Evolutionary conservation across 208 protist species (phyloP).

Genomic region (Leishmania braziliensis): DNA sequence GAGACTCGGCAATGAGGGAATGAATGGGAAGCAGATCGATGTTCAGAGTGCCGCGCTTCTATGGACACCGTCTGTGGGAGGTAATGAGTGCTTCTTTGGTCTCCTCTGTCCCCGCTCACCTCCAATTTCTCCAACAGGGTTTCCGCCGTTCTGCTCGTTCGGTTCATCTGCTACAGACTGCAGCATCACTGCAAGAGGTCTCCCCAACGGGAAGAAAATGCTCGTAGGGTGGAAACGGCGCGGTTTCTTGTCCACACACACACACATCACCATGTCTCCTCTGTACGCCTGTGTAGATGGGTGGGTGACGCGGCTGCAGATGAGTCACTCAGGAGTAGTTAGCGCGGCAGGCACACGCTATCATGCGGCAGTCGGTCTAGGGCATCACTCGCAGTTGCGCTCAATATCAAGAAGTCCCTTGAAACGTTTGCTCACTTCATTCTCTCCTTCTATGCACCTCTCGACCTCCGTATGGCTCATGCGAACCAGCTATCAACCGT

Average conservation of each 20-base stretch:
- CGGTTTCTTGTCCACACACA: not conserved
- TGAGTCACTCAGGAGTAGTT: not conserved
- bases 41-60: not conserved
- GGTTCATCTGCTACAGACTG: not conserved
- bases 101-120: not conserved
- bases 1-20: not conserved
- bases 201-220: not conserved
- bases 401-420: not conserved
- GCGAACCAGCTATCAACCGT: not conserved
- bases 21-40: not conserved
- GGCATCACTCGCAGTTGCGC: not conserved
- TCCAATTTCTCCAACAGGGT: not conserved
- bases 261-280: not conserved
- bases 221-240: not conserved
- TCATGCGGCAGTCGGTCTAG: not conserved
- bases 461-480: not conserved
- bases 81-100: not conserved
- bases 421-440: not conserved
- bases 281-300: not conserved
- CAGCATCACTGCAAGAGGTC: not conserved
- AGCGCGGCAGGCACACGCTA: not conserved
- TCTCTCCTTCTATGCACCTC: not conserved
- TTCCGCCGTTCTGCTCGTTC: constrained; percentile 2
- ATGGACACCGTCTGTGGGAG: not conserved
- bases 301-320: not conserved